These are phyloP conservation scores for Chaetomiaceae sp. DNA, from an alignment of 2,329 filamentous ascomycete genomes.

Conservation along the genomic window DNA sequence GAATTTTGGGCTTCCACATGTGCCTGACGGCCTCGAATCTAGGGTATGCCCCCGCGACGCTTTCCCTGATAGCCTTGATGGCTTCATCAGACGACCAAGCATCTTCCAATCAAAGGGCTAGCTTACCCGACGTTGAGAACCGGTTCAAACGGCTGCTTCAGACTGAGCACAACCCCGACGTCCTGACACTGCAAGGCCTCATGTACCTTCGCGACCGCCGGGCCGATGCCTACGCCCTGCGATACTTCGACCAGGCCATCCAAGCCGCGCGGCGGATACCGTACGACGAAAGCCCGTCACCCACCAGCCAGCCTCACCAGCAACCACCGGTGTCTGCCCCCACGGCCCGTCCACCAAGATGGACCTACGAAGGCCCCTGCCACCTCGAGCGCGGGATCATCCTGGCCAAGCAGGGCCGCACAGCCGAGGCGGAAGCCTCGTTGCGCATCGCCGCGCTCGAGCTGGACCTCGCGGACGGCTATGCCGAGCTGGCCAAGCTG, in stretches of 20 bases:
- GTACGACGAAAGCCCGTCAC: background rate
- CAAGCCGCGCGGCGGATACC: background rate
- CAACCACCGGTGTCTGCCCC: too few relatives aligned
- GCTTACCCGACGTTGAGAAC: constrained; percentile 19
- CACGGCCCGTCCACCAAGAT: constrained; percentile 21
- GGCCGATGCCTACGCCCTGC: constrained; percentile 24
- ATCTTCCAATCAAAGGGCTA: background rate
- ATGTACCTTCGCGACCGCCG: constrained; percentile 20
- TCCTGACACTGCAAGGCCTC: constrained; percentile 33
- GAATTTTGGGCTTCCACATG: constrained; percentile 30
- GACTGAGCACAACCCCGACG: constrained; percentile 27
- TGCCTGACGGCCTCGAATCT: constrained; percentile 29
- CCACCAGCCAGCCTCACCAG: too few relatives aligned
- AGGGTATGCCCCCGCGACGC: constrained; percentile 32
- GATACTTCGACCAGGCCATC: constrained; percentile 27
- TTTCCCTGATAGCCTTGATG: constrained; percentile 28
- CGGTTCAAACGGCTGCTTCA: constrained; percentile 23
- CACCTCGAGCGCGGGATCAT: constrained; percentile 28
- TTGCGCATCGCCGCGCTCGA: constrained; percentile 27
- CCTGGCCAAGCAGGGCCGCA: constrained; percentile 16
- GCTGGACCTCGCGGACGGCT: constrained; percentile 28
- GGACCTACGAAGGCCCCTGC: constrained; percentile 33
- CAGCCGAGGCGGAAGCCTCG: constrained; percentile 20
- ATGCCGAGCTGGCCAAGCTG: constrained; percentile 25
- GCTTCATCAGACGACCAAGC: constrained; percentile 7